Base-by-base conservation (phyloP, 805 yeast species). In the Metschnikowia orientalis region DNA sequence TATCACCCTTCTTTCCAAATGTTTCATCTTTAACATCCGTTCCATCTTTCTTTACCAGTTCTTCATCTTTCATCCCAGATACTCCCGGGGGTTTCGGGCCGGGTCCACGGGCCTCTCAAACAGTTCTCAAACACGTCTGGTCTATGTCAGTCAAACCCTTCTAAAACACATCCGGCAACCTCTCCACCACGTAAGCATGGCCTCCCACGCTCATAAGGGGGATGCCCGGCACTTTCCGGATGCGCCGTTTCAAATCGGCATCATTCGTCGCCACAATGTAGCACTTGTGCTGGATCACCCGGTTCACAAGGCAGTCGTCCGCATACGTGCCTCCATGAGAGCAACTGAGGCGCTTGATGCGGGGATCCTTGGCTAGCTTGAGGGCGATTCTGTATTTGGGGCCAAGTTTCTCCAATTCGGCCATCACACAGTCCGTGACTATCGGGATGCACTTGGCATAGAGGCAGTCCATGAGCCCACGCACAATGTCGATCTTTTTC, bases 211-310 rank as follows among this genome's bases (percentile, higher is more conserved):
- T 86, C 94, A 92, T 78, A 21, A 92, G 68, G 8, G 98, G 98
- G 41, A 92, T 84, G 51, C 98, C 98, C 1, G 98, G 98, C 17
- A 92, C 87, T 59, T 92, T 92, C 64, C 98, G 76, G 19, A 92
- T 75, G 59, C 98, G 75, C 53, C 96, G 79, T 56, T 92, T 92
- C 55, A 92, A 67, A 50, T 90, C 97, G 9, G 95, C 97, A 78
- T 92, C 98, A 56, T 90, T 92, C 1, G 97, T 90, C 30, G 98
- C 98, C 22, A 92, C 97, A 35, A 92, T 89, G 53, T 78, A 92
- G 61, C 98, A 92, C 57, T 92, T 92, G 63, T 92, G 97, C 53
- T 90, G 97, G 57, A 90, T 73, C 5, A 92, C 95, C 48, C 98
- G 72, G 56, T 83, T 79, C 11, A 92, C 97, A 6, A 92, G 57